Conservation (phyloP, 164 flowering plant species). For the grape (Vitis vinifera) region DNA sequence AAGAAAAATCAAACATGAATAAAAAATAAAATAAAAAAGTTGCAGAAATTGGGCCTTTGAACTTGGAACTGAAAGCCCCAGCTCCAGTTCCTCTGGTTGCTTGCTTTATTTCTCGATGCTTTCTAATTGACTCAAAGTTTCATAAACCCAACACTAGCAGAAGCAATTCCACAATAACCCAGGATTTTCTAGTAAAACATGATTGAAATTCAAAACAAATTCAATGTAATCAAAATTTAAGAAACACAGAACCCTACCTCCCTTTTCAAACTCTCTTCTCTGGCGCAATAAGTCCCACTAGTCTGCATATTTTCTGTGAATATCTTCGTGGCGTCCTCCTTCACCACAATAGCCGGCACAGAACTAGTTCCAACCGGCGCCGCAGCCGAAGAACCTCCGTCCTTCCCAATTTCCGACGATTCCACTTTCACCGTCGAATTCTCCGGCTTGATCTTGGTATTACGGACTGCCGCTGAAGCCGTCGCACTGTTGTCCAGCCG, state of each 20-base stretch:
- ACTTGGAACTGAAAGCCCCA: too few relatives aligned
- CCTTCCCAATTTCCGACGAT: slow-evolving; percentile 38
- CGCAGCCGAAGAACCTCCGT: slow-evolving; percentile 23
- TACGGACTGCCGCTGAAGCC: slow-evolving; percentile 39
- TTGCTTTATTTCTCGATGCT: too few relatives aligned
- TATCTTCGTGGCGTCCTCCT: slow-evolving; percentile 81
- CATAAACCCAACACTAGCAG: too few relatives aligned
- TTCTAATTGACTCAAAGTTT: too few relatives aligned
- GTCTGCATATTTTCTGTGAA: slow-evolving; percentile 93
- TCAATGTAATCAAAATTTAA: not conserved
- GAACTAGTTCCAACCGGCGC: slow-evolving; percentile 16
- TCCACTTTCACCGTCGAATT: slow-evolving; percentile 50
- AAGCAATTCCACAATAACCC: too few relatives aligned
- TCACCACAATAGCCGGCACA: slow-evolving; percentile 53
- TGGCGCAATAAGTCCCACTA: slow-evolving; percentile 90
- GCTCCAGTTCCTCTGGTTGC: too few relatives aligned
- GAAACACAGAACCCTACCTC: slow-evolving; percentile 49
- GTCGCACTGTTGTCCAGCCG: slow-evolving; percentile 52
- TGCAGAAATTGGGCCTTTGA: too few relatives aligned
- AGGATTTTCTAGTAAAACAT: too few relatives aligned
- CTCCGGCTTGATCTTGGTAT: slow-evolving; percentile 68
- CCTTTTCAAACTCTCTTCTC: slow-evolving; percentile 89
- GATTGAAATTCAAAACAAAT: not conserved
- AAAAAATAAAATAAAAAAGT: too few relatives aligned
- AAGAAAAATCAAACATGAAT: too few relatives aligned